Evolutionary conservation across 495 filamentous ascomycete species (phyloP).

Genomic region (Neurospora africana): DNA sequence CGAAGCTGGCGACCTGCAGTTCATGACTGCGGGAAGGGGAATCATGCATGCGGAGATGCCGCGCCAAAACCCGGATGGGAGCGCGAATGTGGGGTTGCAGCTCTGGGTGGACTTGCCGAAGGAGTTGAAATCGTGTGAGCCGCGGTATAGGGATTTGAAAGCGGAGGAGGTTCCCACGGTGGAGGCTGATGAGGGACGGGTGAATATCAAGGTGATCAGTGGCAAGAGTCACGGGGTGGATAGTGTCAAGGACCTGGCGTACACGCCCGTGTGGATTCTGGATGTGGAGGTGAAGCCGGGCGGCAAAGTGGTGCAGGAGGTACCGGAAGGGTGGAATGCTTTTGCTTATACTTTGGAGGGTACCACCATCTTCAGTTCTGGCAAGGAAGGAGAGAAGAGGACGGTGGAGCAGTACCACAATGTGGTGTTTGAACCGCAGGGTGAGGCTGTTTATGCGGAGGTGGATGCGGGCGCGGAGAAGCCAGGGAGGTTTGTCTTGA

Average conservation of each 20-base stretch:
- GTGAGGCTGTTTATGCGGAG: constrained; percentile 59
- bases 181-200: constrained; percentile 57
- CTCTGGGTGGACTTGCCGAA: constrained; percentile 88
- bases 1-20: constrained; percentile 76
- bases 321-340: constrained; percentile 81
- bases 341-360: constrained; percentile 80
- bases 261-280: constrained; percentile 89
- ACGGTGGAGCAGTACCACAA: constrained; percentile 68
- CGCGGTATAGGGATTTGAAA: constrained; percentile 76
- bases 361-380: constrained; percentile 45
- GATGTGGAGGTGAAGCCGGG: constrained; percentile 79
- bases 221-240: constrained; percentile 77
- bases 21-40: constrained; percentile 91
- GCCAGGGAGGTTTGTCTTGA: constrained; percentile 60
- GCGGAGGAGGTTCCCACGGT: constrained; percentile 67
- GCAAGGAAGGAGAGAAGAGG: constrained; percentile 44
- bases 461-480: constrained; percentile 60
- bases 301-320: constrained; percentile 55
- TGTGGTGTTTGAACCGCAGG: constrained; percentile 75
- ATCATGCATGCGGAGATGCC: constrained; percentile 99
- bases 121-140: constrained; percentile 76
- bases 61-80: constrained; percentile 63
- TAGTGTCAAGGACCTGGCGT: constrained; percentile 77
- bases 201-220: constrained; percentile 78
- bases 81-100: constrained; percentile 77